Base-by-base conservation (phyloP, 441 rosid species). In the Biscutella laevigata region DNA sequence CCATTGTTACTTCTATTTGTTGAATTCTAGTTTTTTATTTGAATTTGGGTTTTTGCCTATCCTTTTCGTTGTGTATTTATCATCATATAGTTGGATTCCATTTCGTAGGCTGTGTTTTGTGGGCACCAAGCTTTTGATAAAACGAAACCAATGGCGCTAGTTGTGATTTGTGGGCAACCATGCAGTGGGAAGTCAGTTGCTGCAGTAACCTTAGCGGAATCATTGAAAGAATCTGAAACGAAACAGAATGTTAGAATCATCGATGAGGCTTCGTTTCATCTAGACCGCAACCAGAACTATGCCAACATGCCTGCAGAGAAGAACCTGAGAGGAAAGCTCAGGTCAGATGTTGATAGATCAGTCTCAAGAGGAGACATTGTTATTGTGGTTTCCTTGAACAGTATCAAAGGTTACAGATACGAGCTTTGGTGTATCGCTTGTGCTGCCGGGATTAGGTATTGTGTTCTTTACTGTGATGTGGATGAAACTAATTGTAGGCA, bases 321-420 rank as follows among this genome's bases (percentile, higher is more conserved):
- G 77, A 88, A 80, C 32, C 66, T 92, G 45, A 74, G 98, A 51
- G 98, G 95, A 12, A 84, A 83, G 27, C 81, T 92, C 0, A 70
- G 98, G 72, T 92, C 98, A 11, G 95, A 86, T 75, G 98, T 88
- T 54, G 98, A 92, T 74, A 82, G 98, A 65, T 88, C 97, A n/a
- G 80, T 82, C 11, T 86, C 95, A 0, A 88, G 69, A 71, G 97
- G 91, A 17, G 83, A 69, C 30, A 72, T 84, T 10, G 74, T 86
- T 35, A 82, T 92, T 11, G 84, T 88, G 11, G 95, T 88, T 79
- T 92, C 99, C 25, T 73, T 88, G 78, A 88, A 92, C 58, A 84
- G 77, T 64, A 88, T 92, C 62, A 92, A 92, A 74, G 97, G 99
- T 53, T 88, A 88, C 62, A 76, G 95, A 65, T 92, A 88, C 3